Evolutionary conservation across 345 rosid species (phyloP), one percentile per base, ranked within the genome.

Genomic region (Euphorbia tirucalli): DNA sequence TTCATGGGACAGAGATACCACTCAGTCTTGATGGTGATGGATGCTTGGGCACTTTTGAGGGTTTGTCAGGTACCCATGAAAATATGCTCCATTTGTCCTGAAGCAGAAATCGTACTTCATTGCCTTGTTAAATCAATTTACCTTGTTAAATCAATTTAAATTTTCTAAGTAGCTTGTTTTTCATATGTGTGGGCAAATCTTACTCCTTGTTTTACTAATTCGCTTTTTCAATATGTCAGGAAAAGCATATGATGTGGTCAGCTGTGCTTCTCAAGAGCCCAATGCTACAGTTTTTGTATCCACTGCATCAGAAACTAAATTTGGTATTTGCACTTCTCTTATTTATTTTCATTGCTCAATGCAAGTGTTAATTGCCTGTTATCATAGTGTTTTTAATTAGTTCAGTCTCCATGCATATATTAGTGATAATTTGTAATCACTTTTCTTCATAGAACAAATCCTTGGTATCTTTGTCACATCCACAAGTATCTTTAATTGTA

Each of bases 201-300:
- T 6, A 5, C n/a, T 46, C n/a, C 46, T 0, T 3, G 49, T 48
- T 11, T 6, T 55, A 22, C 27, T 30, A 11, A 18, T 11, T 11
- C 9, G 48, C 25, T 19, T 58, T 11, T 3, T 78, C 39, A 15
- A 49, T 71, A 30, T 79, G 65, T 65, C 84, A 90, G 98, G 98
- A 66, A 86, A 85, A 76, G 74, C 49, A 60, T 83, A 80, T 77
- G 89, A 86, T 43, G 58, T 92, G 11, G 84, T 88, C 74, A 86
- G 89, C 77, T 77, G 41, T 75, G 76, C 83, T 52, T 71, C 82
- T 74, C 86, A 85, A 74, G 87, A 77, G 35, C 86, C 77, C 55
- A 86, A 80, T 71, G 89, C 87, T 13, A 74, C 81, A 3, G 92
- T 90, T 68, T 88, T 90, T 74, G 25, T 82, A 2, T 80, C 92